Evolutionary conservation across 2,329 filamentous ascomycete species (phyloP).

Genomic region (Trichoderma endophyticum): DNA sequence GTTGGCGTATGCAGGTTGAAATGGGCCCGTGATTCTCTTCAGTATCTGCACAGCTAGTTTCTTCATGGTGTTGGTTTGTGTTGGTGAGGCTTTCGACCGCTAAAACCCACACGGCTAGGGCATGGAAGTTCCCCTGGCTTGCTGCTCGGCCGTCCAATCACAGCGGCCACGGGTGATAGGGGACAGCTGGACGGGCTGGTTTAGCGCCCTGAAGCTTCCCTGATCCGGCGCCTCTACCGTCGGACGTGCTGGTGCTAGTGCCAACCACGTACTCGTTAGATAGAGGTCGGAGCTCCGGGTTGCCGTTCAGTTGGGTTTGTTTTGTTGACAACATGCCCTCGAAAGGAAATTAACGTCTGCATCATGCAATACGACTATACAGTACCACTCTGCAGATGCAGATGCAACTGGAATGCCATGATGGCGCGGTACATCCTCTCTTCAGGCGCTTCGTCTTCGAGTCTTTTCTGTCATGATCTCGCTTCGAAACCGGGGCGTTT

Average conservation of each 20-base stretch:
- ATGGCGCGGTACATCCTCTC: neutral
- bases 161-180: neutral
- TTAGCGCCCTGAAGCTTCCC: slow-evolving; percentile 6
- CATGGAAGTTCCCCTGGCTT: neutral
- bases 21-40: neutral
- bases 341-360: neutral
- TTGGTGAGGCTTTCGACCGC: neutral
- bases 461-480: neutral
- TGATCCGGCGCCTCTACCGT: neutral
- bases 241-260: neutral
- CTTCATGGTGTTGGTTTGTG: neutral
- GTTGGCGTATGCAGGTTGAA: neutral
- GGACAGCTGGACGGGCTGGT: neutral
- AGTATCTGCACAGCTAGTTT: neutral
- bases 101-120: neutral
- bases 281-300: neutral
- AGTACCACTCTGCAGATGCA: neutral
- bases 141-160: neutral
- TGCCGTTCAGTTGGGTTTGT: neutral
- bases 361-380: neutral
- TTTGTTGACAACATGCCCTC: neutral
- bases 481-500: neutral
- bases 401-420: neutral
- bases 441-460: neutral
- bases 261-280: neutral